phyloP scores from a whole-genome alignment of 2,329 filamentous ascomycete species.

The Septoria linicola region DNA sequence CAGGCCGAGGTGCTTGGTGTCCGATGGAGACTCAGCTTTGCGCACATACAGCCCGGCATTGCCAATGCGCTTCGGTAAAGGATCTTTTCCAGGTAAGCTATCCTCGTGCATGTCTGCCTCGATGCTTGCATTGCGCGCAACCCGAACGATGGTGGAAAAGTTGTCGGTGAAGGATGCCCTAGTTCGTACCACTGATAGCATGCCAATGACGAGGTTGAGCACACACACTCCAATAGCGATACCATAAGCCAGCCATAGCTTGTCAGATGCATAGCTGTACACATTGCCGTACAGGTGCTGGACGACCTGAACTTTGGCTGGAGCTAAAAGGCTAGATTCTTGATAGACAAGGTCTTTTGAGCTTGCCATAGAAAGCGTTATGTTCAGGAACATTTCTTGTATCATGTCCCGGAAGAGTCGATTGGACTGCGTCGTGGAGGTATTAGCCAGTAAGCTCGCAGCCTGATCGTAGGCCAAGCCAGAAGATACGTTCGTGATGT shows the following conservation, averaged over 20 bases:
- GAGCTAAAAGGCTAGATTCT: constrained; percentile 10
- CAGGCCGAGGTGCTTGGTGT: neutral
- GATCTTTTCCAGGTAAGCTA: constrained; percentile 14
- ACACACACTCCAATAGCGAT: constrained; percentile 17
- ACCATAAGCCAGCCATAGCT: constrained; percentile 24
- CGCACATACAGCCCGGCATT: constrained; percentile 6
- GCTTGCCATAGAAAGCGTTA: constrained; percentile 24
- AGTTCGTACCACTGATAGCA: constrained; percentile 11
- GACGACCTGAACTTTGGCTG: constrained; percentile 7
- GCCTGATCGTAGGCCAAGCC: constrained; percentile 5
- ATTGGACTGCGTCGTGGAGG: neutral
- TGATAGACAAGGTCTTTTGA: constrained; percentile 12
- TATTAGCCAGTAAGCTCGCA: constrained; percentile 5
- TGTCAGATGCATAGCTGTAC: constrained; percentile 19
- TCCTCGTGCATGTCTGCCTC: constrained; percentile 13
- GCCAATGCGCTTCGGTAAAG: constrained; percentile 12
- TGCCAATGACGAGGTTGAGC: constrained; percentile 18
- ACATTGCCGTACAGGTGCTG: constrained; percentile 19
- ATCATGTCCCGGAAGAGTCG: constrained; percentile 5
- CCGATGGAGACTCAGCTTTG: neutral
- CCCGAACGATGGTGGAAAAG: constrained; percentile 25
- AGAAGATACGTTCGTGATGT: neutral
- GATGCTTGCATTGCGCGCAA: constrained; percentile 12
- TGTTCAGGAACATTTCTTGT: constrained; percentile 24
- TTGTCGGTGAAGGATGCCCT: constrained; percentile 24